Evolutionary conservation across 2,329 filamentous ascomycete species (phyloP).

Genomic region (Cylindrodendrum hubeiense): DNA sequence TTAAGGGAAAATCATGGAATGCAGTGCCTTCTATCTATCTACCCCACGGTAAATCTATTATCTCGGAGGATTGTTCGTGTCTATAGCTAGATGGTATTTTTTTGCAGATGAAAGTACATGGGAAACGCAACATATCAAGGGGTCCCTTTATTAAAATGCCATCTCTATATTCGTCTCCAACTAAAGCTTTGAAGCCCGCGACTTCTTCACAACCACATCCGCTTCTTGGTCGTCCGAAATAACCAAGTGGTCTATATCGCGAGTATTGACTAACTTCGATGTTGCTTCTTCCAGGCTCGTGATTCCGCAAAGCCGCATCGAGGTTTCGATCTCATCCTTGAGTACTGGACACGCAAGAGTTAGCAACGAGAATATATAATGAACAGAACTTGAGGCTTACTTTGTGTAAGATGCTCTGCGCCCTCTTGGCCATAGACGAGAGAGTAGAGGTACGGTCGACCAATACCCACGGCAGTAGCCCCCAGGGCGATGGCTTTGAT

Average conservation of each 20-base stretch:
- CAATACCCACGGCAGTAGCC: slow-evolving; percentile 65
- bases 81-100: not conserved
- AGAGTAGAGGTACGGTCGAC: slow-evolving; percentile 63
- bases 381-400: slow-evolving; percentile 52
- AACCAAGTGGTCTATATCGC: slow-evolving; percentile 43
- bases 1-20: not conserved
- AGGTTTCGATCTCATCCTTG: slow-evolving; percentile 43
- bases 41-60: not conserved
- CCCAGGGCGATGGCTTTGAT: slow-evolving; percentile 65
- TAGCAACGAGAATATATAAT: not conserved
- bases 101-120: too few relatives aligned
- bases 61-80: not conserved
- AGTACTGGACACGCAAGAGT: slow-evolving; percentile 25
- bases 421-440: slow-evolving; percentile 65
- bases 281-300: slow-evolving; percentile 35
- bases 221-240: slow-evolving; percentile 10
- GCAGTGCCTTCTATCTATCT: not conserved
- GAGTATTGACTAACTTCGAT: slow-evolving; percentile 40
- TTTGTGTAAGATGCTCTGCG: slow-evolving; percentile 64
- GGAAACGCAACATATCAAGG: too few relatives aligned
- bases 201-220: not conserved
- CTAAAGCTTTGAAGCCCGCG: slow-evolving; percentile 11
- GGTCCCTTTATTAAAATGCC: not conserved
- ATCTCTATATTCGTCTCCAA: not conserved
- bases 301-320: slow-evolving; percentile 42